Conservation (phyloP, 1,284 basidiomycete species). For the Ceratorhiza oryzae-sativae region DNA sequence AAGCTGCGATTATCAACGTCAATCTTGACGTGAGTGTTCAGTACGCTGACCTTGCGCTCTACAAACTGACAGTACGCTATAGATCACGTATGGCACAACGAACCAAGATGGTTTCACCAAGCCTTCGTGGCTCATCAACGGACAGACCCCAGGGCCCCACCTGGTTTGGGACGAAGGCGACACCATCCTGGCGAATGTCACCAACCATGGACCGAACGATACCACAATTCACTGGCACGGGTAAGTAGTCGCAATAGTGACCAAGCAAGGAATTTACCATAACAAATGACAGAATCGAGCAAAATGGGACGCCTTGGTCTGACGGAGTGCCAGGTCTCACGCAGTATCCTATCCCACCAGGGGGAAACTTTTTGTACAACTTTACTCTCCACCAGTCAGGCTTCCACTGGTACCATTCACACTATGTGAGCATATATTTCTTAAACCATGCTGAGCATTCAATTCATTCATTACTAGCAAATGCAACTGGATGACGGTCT, state of each 20-base stretch:
- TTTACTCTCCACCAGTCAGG: slow-evolving; percentile 24
- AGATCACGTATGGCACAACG: slow-evolving; percentile 30
- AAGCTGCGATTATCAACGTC: neutral
- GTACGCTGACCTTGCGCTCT: neutral
- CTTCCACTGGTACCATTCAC: slow-evolving; percentile 31
- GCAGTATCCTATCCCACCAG: slow-evolving; percentile 4
- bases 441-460: neutral
- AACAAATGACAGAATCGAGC: slow-evolving; percentile 26
- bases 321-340: slow-evolving; percentile 41
- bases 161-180: slow-evolving; percentile 38
- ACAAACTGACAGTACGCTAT: neutral
- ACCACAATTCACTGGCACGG: slow-evolving; percentile 34
- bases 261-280: neutral
- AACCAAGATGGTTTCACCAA: slow-evolving; percentile 20
- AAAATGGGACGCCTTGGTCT: slow-evolving; percentile 38
- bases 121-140: slow-evolving; percentile 38
- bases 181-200: slow-evolving; percentile 26
- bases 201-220: slow-evolving; percentile 14
- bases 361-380: slow-evolving; percentile 15
- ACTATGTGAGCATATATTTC: neutral
- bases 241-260: neutral
- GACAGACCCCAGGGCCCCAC: slow-evolving; percentile 40
- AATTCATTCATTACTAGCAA: neutral
- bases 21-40: slow-evolving; percentile 5
- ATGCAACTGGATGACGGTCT: slow-evolving; percentile 26